phyloP scores from a whole-genome alignment of 2,329 filamentous ascomycete genomes.

The Pestalotiopsis fici region DNA sequence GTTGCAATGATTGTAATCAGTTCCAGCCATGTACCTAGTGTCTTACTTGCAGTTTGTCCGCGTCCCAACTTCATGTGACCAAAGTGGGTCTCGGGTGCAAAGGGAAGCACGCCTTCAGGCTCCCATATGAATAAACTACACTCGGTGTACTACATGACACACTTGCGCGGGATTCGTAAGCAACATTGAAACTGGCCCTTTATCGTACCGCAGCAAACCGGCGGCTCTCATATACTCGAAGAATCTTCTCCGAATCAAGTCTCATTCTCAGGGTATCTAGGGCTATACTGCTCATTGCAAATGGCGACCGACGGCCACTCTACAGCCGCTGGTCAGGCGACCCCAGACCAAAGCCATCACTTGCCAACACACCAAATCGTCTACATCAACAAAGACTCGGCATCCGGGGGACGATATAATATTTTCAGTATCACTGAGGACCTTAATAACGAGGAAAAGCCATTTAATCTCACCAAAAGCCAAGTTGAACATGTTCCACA shows the following conservation, averaged over 20 bases:
- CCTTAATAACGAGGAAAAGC: slow-evolving; percentile 19
- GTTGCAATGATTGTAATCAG: too few species aligned
- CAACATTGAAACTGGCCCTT: background rate
- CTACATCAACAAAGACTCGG: slow-evolving; percentile 20
- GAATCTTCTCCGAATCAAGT: background rate
- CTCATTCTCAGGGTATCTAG: background rate
- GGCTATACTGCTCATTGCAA: background rate
- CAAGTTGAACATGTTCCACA: slow-evolving; percentile 34
- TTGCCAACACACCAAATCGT: slow-evolving; percentile 32
- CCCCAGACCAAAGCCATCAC: background rate
- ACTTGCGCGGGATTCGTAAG: background rate
- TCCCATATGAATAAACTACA: background rate
- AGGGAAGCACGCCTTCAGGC: background rate
- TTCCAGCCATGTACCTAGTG: background rate
- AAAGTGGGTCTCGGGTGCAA: background rate
- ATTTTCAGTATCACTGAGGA: slow-evolving; percentile 38
- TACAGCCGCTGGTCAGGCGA: background rate
- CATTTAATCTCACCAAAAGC: slow-evolving; percentile 29
- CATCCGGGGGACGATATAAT: slow-evolving; percentile 21
- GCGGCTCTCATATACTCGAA: too few species aligned
- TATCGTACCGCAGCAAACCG: too few species aligned
- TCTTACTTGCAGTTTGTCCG: background rate
- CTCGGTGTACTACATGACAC: too few species aligned
- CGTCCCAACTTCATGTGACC: background rate
- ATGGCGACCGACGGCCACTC: background rate